Conservation (phyloP, 345 rosid species). For the Erysimum cheiranthoides region DNA sequence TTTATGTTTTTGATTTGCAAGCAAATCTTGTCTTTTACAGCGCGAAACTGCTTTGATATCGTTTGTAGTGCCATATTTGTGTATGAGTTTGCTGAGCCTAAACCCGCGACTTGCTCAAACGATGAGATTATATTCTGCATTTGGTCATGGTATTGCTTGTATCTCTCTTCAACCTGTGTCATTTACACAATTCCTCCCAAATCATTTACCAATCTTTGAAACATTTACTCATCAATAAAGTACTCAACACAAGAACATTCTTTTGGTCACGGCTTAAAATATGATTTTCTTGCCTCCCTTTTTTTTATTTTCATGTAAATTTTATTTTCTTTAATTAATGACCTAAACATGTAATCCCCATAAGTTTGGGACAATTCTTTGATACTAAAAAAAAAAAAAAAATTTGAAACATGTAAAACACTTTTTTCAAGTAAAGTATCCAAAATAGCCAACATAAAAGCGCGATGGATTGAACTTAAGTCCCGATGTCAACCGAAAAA, state of each 20-base stretch:
- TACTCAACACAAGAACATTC: not conserved
- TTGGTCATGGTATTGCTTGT: slow-evolving; percentile 72
- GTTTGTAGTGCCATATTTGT: slow-evolving; percentile 70
- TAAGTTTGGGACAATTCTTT: not conserved
- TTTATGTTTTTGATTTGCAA: slow-evolving; percentile 60
- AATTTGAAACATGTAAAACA: not conserved
- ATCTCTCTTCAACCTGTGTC: slow-evolving; percentile 77
- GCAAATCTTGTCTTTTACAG: slow-evolving; percentile 69
- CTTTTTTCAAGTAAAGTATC: slow-evolving; percentile 4
- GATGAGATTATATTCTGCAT: slow-evolving; percentile 64
- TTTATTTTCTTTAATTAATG: not conserved
- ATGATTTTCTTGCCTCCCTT: not conserved
- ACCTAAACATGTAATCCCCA: not conserved
- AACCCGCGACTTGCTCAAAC: slow-evolving; percentile 71
- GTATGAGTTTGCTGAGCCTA: slow-evolving; percentile 69
- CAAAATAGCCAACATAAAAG: not conserved
- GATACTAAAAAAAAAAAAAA: not conserved
- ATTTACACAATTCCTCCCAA: too few species aligned
- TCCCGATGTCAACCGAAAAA: not conserved
- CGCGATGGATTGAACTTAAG: not conserved
- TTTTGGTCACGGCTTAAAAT: not conserved
- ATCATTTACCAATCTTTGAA: too few species aligned
- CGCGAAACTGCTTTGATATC: slow-evolving; percentile 73
- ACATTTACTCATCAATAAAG: slow-evolving; percentile 1
- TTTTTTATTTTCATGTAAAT: not conserved